Evolutionary conservation across 164 flowering plant genomes (phyloP), one percentile per base, ranked within the genome.

Genomic region (Umbellularia californica): DNA sequence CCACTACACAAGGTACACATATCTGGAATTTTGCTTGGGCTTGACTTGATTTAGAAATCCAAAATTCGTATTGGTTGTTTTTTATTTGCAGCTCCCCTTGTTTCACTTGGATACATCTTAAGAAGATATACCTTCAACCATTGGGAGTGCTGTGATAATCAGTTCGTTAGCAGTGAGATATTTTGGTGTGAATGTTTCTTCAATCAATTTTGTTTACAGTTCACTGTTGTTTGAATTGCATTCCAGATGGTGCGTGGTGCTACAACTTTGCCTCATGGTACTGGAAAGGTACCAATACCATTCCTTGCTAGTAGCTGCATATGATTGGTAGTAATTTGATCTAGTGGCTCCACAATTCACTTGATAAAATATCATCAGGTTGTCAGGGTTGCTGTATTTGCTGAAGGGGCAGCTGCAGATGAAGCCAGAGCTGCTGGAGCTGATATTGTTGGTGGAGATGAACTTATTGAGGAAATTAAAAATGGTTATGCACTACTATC

Each of bases 401-500:
- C 98, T 70, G 95, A 94, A 79, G 99, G 98, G 64, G 82, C 85
- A 41, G 89, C 89, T 73, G 99, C 98, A 73, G 98, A 91, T 24
- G 99, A 94, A 81, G 99, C 99, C 28, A 84, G 90, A 76, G 94
- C 89, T 74, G 98, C 97, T 12, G 99, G 99, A 75, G 99, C 99
- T 76, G 97, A 91, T 86, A 60, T 92, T 70, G 97, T 96, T 76
- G 99, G 99, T 68, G 99, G 92, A 51, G 82, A 73, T 23, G 98
- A 96, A 63, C 93, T 96, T 75, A 85, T 92, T 77, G 93, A 96
- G 72, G 86, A 84, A 82, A 92, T 96, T 47, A 80, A 81, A 66
- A 86, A 80, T 50, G 88, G 99, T 95, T 86, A 82, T 75, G n/a
- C 13, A 15, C 50, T 41, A 64, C 60, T 55, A 55, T 64, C 22